phyloP scores from a whole-genome alignment of 1,284 basidiomycete species.

The Trametes sp. region DNA sequence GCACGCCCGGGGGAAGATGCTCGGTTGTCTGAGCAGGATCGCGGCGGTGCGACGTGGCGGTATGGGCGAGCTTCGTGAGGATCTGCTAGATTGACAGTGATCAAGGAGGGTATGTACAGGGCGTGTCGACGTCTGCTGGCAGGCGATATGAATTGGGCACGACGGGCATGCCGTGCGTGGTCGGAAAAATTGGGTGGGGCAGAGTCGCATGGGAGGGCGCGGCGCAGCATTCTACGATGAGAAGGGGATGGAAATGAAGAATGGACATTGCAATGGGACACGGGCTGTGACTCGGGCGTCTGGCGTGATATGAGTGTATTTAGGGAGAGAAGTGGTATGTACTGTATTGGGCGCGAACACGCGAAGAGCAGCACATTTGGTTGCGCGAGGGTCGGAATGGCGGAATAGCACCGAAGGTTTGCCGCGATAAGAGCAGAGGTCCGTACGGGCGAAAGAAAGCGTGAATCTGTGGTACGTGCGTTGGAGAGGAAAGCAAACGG shows the following conservation, averaged over 20 bases:
- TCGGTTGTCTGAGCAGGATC: not conserved
- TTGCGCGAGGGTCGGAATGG: conserved; percentile 14
- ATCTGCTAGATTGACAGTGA: conserved; percentile 21
- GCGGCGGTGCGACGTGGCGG: not conserved
- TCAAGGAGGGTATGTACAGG: conserved; percentile 5
- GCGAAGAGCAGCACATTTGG: conserved; percentile 1
- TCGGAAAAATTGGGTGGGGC: conserved; percentile 26
- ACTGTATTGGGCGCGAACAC: conserved; percentile 8
- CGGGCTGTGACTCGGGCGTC: conserved; percentile 14
- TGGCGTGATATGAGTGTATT: conserved; percentile 16
- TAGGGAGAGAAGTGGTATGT: conserved; percentile 15
- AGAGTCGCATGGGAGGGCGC: conserved; percentile 12
- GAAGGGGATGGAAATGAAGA: conserved; percentile 13
- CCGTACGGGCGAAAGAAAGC: not conserved
- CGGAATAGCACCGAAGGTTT: conserved; percentile 20
- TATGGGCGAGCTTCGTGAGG: not conserved
- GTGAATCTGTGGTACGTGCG: conserved; percentile 2
- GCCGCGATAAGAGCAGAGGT: conserved; percentile 15
- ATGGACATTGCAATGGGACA: conserved; percentile 11
- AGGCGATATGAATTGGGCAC: conserved; percentile 20
- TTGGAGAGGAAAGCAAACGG: not conserved
- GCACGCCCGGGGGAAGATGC: conserved; percentile 1
- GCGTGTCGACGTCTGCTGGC: not conserved
- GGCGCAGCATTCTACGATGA: conserved; percentile 22
- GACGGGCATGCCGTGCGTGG: conserved; percentile 14